phyloP scores from a whole-genome alignment of 495 filamentous ascomycete genomes.

The Pseudomonodictys pantanalensis region DNA sequence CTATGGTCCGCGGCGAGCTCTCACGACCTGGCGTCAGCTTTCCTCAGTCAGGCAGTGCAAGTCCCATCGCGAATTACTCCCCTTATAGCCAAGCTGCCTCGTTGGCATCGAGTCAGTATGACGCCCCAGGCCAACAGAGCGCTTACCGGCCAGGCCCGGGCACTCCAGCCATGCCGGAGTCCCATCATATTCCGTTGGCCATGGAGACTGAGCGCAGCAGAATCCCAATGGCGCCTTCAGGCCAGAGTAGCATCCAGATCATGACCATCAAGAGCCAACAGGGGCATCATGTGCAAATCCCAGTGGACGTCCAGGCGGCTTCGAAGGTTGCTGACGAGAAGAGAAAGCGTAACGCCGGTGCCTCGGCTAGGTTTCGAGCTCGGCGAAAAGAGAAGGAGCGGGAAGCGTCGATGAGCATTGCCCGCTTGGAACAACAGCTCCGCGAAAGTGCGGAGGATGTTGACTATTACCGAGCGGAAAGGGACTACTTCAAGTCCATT shows the following conservation, averaged over 20 bases:
- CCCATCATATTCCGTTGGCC: conserved; percentile 14
- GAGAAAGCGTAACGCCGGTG: conserved; percentile 75
- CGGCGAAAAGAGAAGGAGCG: conserved; percentile 86
- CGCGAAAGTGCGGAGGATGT: conserved; percentile 41
- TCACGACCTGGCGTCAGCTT: conserved; percentile 24
- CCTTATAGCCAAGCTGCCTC: conserved; percentile 31
- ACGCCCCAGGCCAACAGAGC: conserved; percentile 20
- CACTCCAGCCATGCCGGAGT: conserved; percentile 3
- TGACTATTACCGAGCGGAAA: conserved; percentile 44
- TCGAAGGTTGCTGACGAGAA: conserved; percentile 45
- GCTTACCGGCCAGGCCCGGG: conserved; percentile 12
- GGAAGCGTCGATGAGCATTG: conserved; percentile 64
- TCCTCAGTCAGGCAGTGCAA: conserved; percentile 31
- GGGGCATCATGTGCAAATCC: conserved; percentile 41
- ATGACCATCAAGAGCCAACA: conserved; percentile 41
- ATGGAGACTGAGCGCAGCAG: conserved; percentile 32
- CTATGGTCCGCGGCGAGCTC: conserved; percentile 5
- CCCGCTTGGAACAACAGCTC: conserved; percentile 60
- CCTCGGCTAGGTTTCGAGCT: conserved; percentile 83
- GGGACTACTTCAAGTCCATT: conserved; percentile 39
- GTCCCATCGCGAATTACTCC: conserved; percentile 31
- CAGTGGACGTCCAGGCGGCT: conserved; percentile 44
- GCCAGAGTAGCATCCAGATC: conserved; percentile 41
- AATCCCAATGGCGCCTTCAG: conserved; percentile 41
- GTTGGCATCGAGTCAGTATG: conserved; percentile 17